Percentiles rank a stretch among this genome's conserved stretches.
Evolutionary conservation across 495 filamentous ascomycete species (phyloP).

Genomic region (Thermothielavioides terrestris): DNA sequence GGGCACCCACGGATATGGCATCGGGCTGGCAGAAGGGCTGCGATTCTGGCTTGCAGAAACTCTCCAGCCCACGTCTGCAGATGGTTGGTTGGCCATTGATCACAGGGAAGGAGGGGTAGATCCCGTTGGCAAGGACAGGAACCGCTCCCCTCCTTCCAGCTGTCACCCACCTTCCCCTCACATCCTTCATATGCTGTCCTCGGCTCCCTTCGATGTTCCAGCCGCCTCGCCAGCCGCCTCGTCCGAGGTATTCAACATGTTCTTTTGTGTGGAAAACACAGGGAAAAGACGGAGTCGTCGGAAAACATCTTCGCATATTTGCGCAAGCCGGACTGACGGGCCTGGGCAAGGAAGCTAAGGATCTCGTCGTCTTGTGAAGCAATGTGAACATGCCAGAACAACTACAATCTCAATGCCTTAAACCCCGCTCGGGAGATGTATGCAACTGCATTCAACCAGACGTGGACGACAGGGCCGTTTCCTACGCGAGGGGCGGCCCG

Average conservation of each 20-base stretch:
- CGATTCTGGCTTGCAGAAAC: neutral
- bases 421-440: slow-evolving; percentile 1
- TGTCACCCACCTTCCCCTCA: neutral
- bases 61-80: neutral
- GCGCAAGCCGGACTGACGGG: too few relatives aligned
- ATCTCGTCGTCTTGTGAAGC: too few relatives aligned
- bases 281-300: too few relatives aligned
- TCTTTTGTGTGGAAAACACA: too few relatives aligned
- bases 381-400: too few relatives aligned
- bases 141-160: neutral
- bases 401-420: neutral
- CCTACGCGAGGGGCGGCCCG: neutral
- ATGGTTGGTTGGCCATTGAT: neutral
- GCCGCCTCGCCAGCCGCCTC: too few relatives aligned
- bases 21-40: neutral
- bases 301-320: too few relatives aligned
- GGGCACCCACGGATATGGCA: too few relatives aligned
- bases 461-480: neutral
- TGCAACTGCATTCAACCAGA: slow-evolving; percentile 1
- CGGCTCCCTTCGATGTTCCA: neutral
- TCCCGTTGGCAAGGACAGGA: slow-evolving; percentile 11
- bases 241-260: too few relatives aligned
- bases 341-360: too few relatives aligned
- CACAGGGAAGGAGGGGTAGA: slow-evolving; percentile 4
- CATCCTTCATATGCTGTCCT: neutral